Evolutionary conservation across 169 alveolate genomes (phyloP).

Genomic region (Babesia ovis): DNA sequence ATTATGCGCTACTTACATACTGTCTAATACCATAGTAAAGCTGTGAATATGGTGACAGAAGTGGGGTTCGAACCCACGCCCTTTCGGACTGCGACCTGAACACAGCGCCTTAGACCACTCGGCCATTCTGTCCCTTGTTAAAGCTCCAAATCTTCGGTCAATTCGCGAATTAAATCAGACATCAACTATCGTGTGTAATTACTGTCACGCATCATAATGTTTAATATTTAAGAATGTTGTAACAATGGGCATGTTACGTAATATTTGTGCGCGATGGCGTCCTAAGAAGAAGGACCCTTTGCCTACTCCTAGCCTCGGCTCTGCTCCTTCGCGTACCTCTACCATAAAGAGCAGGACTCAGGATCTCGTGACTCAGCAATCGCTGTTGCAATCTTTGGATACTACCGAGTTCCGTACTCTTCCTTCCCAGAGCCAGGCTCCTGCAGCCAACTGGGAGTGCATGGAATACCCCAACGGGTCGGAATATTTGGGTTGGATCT

Average conservation of each 20-base stretch:
- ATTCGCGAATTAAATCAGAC: not conserved
- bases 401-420: not conserved
- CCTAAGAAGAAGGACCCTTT: not conserved
- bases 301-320: not conserved
- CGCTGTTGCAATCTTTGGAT: not conserved
- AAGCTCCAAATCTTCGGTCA: slow-evolving; percentile 1
- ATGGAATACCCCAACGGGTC: slow-evolving; percentile 29
- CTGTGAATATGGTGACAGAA: slow-evolving; percentile 71
- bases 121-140: slow-evolving; percentile 67
- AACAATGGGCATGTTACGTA: slow-evolving; percentile 2
- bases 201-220: not conserved
- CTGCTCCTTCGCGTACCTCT: slow-evolving; percentile 2
- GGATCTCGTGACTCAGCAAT: slow-evolving; percentile 24
- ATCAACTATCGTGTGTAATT: not conserved
- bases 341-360: slow-evolving; percentile 24
- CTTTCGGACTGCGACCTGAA: slow-evolving; percentile 84
- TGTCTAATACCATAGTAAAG: not conserved
- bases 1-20: not conserved
- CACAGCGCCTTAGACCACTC: slow-evolving; percentile 79
- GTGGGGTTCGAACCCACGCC: slow-evolving; percentile 99
- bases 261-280: not conserved
- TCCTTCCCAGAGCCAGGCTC: not conserved
- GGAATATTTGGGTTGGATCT: slow-evolving; percentile 32
- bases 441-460: slow-evolving; percentile 22
- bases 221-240: not conserved